phyloP scores from a whole-genome alignment of 768 basidiomycete species.

The Pleurotus djamor region DNA sequence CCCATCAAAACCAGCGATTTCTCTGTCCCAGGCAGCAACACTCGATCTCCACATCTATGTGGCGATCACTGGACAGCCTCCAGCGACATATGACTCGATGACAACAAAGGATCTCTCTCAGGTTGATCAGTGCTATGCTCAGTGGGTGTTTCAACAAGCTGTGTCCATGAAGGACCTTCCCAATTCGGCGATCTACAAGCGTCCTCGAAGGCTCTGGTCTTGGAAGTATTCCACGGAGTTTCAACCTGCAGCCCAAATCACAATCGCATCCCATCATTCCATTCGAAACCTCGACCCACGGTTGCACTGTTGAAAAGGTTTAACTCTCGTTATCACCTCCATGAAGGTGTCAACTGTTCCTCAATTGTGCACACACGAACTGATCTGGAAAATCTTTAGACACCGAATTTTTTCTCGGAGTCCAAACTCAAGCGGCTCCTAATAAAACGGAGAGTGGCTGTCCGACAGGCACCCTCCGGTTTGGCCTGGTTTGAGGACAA shows the following conservation, averaged over 20 bases:
- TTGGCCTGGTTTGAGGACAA: constrained; percentile 8
- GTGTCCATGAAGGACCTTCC: not conserved
- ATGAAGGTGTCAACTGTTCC: not conserved
- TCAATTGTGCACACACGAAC: constrained; percentile 8
- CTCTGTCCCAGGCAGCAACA: no score
- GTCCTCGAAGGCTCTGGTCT: not conserved
- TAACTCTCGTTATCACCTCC: not conserved
- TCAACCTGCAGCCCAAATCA: not conserved
- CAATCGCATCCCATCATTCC: not conserved
- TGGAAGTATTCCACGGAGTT: not conserved
- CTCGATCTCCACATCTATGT: not conserved
- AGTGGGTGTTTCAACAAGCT: not conserved
- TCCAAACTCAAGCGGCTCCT: constrained; percentile 24
- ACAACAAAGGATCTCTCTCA: not conserved
- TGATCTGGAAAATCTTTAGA: not conserved
- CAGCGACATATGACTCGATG: not conserved
- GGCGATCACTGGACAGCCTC: not conserved
- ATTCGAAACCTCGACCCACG: not conserved
- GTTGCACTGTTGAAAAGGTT: not conserved
- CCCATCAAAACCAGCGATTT: no score
- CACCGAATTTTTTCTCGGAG: constrained; percentile 8
- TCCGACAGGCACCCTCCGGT: constrained; percentile 25
- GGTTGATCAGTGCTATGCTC: not conserved
- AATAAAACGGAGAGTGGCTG: constrained; percentile 38
- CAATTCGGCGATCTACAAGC: not conserved